Evolutionary conservation across 257 asterid genomes (phyloP).

Genomic region (Coffea eugenioides): DNA sequence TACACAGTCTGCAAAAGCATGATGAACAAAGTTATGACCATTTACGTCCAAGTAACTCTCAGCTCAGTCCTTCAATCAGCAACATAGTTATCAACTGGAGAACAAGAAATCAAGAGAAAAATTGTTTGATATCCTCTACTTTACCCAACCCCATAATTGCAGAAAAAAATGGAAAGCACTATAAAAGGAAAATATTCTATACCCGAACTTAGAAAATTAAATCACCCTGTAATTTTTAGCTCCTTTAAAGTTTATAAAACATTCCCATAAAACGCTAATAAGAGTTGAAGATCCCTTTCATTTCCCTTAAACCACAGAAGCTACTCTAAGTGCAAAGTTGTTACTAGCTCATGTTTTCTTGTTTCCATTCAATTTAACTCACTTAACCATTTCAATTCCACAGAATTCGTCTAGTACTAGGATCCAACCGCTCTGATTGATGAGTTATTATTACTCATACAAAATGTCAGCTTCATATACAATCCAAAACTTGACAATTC

Average conservation of each 20-base stretch:
- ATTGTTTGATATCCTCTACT: not conserved
- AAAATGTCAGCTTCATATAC: not conserved
- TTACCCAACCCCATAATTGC: not conserved
- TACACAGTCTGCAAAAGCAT: conserved; percentile 69
- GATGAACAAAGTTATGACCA: conserved; percentile 1
- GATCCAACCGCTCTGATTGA: not conserved
- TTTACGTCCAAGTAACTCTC: not conserved
- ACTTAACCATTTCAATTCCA: not conserved
- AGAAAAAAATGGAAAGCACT: too few relatives aligned
- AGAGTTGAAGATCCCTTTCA: not conserved
- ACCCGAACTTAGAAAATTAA: not conserved
- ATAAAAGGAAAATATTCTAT: not conserved
- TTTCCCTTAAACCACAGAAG: not conserved
- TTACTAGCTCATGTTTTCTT: not conserved
- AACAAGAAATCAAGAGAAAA: not conserved
- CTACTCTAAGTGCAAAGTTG: not conserved
- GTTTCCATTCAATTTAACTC: not conserved
- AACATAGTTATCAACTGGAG: not conserved
- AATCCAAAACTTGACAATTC: not conserved
- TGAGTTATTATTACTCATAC: not conserved
- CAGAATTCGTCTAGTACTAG: not conserved
- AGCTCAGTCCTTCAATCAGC: not conserved
- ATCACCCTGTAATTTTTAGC: not conserved
- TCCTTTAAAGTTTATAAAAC: not conserved
- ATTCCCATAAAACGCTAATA: not conserved